These are phyloP conservation scores for Auricularia heimuer DNA, from an alignment of 768 basidiomycete species.

Conservation along the genomic window DNA sequence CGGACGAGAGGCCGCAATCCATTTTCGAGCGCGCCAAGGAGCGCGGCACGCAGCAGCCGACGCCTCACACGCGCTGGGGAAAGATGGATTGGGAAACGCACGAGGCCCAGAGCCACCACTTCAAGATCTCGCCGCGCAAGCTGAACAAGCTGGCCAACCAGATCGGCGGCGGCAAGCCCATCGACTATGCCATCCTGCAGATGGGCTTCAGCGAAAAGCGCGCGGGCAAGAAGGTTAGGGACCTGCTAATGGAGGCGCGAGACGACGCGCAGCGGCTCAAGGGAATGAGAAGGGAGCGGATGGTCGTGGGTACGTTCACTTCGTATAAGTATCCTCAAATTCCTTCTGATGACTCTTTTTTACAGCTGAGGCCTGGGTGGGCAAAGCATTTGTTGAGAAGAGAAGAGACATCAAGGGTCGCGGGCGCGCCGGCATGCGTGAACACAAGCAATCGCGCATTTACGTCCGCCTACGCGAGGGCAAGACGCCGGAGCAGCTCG, in stretches of 20 bases:
- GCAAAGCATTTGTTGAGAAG: slow-evolving; percentile 58
- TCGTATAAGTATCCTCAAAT: background rate
- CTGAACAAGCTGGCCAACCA: slow-evolving; percentile 81
- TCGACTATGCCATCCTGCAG: slow-evolving; percentile 92
- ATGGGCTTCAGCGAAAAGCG: slow-evolving; percentile 96
- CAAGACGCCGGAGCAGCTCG: slow-evolving; percentile 60
- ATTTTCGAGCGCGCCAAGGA: background rate
- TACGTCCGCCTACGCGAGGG: slow-evolving; percentile 74
- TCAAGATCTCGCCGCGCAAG: slow-evolving; percentile 91
- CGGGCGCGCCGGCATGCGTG: slow-evolving; percentile 66
- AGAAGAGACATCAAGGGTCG: slow-evolving; percentile 77
- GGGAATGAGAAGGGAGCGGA: slow-evolving; percentile 54
- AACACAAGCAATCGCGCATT: slow-evolving; percentile 65
- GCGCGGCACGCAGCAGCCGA: background rate
- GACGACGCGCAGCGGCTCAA: slow-evolving; percentile 77
- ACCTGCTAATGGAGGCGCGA: slow-evolving; percentile 78
- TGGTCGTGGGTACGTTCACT: slow-evolving; percentile 66
- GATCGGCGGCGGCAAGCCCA: slow-evolving; percentile 81
- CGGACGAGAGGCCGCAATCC: background rate
- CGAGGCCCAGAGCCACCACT: slow-evolving; percentile 84
- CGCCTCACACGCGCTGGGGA: background rate
- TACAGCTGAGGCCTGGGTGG: slow-evolving; percentile 89
- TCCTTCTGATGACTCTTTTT: background rate
- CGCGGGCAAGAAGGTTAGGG: slow-evolving; percentile 75
- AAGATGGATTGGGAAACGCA: slow-evolving; percentile 40